Percentiles rank a stretch among this genome's conserved stretches.
Conservation (phyloP, 2,329 filamentous ascomycete species). For the Botryotinia calthae region DNA sequence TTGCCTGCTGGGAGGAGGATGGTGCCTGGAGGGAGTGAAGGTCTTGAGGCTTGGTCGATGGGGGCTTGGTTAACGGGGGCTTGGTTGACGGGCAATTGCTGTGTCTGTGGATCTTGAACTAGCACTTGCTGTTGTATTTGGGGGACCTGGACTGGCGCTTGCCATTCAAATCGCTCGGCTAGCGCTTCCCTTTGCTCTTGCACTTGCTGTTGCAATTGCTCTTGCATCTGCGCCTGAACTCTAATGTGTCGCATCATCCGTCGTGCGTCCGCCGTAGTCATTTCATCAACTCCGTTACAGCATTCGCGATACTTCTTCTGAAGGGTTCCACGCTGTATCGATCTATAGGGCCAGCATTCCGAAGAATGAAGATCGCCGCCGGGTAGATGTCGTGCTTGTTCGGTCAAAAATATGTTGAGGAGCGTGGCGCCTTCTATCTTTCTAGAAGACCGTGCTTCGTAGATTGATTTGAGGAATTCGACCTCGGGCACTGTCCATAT, state of each 20-base stretch:
- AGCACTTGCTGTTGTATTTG: background rate
- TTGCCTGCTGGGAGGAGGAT: background rate
- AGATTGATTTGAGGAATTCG: background rate
- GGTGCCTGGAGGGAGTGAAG: background rate
- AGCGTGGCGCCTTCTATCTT: accelerated
- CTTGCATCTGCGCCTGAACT: too few species aligned
- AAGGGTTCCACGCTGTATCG: accelerated
- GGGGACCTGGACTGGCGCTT: background rate
- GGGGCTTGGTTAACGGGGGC: too few species aligned
- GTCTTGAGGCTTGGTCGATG: accelerated
- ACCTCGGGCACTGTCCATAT: background rate
- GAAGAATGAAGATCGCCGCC: background rate
- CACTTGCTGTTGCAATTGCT: too few species aligned
- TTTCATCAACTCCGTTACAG: too few species aligned
- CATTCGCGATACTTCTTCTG: accelerated
- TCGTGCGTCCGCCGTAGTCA: too few species aligned
- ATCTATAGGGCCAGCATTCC: background rate
- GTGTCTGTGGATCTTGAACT: too few species aligned
- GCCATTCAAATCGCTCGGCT: too few species aligned
- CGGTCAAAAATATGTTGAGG: accelerated
- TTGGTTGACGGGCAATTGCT: background rate
- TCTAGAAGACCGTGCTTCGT: accelerated
- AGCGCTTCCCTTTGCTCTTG: too few species aligned
- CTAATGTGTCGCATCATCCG: too few species aligned
- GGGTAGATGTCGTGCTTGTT: background rate